A percentile compares a stretch with the other conserved stretches of the same genome.
These are phyloP conservation scores for Mortierella antarctica DNA, from an alignment of 192 early-diverging fungal genomes.

Conservation along the genomic window DNA sequence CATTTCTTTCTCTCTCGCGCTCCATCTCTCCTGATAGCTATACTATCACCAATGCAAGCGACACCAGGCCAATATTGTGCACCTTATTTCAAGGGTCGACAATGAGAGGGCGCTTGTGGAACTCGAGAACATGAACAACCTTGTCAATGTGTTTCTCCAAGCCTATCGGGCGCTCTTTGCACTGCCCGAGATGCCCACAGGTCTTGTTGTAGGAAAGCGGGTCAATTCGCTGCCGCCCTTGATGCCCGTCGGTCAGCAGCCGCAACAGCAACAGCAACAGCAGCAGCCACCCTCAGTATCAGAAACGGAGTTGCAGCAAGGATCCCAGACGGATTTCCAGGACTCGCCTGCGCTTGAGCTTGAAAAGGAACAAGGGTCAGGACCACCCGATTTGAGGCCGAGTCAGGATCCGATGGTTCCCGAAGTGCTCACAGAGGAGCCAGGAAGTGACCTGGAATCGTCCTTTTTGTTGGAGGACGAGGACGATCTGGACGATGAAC, in stretches of 20 bases:
- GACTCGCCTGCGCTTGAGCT: neutral
- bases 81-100: constrained; percentile 18
- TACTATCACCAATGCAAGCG: constrained; percentile 44
- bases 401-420: constrained; percentile 10
- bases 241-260: neutral
- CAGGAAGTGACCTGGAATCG: constrained; percentile 6
- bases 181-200: constrained; percentile 26
- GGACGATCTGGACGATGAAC: constrained; percentile 48
- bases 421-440: constrained; percentile 20
- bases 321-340: neutral
- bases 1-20: neutral
- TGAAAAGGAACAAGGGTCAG: neutral
- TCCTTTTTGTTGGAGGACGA: constrained; percentile 49
- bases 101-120: constrained; percentile 38
- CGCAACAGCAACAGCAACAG: neutral
- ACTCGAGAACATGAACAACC: constrained; percentile 15
- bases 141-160: constrained; percentile 15
- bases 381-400: neutral
- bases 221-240: constrained; percentile 35
- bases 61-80: constrained; percentile 32
- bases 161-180: constrained; percentile 33
- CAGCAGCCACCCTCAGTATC: neutral
- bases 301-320: neutral
- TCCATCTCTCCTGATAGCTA: constrained; percentile 4
- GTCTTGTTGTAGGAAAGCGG: constrained; percentile 26